phyloP scores from a whole-genome alignment of 208 protist genomes.

The Crithidia sp. region DNA sequence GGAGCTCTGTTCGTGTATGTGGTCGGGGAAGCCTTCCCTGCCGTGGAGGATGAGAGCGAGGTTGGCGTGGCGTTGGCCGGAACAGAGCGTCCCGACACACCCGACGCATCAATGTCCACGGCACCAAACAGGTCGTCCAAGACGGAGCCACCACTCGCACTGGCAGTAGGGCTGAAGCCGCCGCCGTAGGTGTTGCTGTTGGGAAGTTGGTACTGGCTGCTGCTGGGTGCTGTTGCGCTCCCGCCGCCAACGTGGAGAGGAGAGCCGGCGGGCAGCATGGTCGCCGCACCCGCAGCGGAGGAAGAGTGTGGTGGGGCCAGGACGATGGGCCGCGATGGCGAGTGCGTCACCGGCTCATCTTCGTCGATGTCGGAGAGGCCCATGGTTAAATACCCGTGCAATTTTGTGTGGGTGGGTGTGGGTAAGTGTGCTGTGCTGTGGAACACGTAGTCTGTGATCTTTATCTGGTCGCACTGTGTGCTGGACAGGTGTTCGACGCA shows the following conservation, averaged over 20 bases:
- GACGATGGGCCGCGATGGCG: slow-evolving; percentile 4
- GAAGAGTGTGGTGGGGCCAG: neutral
- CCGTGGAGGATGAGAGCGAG: slow-evolving; percentile 1
- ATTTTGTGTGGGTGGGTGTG: no score
- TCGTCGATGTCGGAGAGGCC: slow-evolving; percentile 86
- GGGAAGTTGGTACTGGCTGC: no score
- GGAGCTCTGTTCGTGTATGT: neutral
- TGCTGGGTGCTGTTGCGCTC: neutral
- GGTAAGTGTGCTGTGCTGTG: no score
- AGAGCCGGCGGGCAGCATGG: neutral
- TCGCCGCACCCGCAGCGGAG: slow-evolving; percentile 2
- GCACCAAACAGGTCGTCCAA: slow-evolving; percentile 74
- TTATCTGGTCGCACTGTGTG: no score
- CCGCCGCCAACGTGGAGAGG: neutral
- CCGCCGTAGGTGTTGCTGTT: no score
- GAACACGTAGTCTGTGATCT: no score
- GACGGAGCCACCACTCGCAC: slow-evolving; percentile 21
- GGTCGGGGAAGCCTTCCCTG: neutral
- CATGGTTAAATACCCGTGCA: slow-evolving; percentile 33
- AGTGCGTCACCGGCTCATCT: slow-evolving; percentile 44
- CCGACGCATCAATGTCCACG: slow-evolving; percentile 20
- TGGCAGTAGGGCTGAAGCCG: neutral
- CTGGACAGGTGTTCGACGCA: no score
- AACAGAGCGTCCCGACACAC: neutral
- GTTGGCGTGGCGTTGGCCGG: slow-evolving; percentile 1